phyloP scores from a whole-genome alignment of 2,329 filamentous ascomycete species.

The Clathrospora elynae region DNA sequence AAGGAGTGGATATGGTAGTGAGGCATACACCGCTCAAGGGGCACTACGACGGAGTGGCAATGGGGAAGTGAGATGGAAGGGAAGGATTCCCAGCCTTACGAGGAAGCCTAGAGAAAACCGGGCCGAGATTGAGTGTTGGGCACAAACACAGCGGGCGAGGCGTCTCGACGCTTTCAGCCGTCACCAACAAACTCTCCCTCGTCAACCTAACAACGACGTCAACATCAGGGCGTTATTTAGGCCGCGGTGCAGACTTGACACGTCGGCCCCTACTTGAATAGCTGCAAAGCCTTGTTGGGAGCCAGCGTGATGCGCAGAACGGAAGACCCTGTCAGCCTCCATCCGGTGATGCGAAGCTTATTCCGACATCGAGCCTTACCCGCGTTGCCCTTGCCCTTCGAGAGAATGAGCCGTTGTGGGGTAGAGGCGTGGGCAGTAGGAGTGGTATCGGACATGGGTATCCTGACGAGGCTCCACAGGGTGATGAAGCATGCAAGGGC shows the following conservation, averaged over 20 bases:
- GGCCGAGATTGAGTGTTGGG: conserved; percentile 69
- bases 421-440: conserved; percentile 11
- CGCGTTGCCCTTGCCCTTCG: conserved; percentile 22
- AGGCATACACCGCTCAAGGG: conserved; percentile 71
- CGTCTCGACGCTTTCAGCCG: conserved; percentile 60
- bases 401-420: conserved; percentile 29
- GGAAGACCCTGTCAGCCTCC: conserved; percentile 17
- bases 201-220: conserved; percentile 62
- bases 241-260: conserved; percentile 36
- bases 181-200: conserved; percentile 65
- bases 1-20: conserved; percentile 67
- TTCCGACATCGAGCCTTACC: conserved; percentile 29
- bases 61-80: conserved; percentile 27
- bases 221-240: conserved; percentile 41
- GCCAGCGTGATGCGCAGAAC: conserved; percentile 24
- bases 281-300: conserved; percentile 14
- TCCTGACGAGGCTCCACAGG: conserved; percentile 27
- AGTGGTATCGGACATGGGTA: conserved; percentile 25
- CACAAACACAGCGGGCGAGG: conserved; percentile 74
- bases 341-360: conserved; percentile 28
- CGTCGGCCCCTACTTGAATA: conserved; percentile 31
- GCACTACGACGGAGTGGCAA: conserved; percentile 58
- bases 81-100: conserved; percentile 67
- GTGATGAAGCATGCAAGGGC: conserved; percentile 1
- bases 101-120: conserved; percentile 62